A percentile compares a stretch with the other conserved stretches of the same genome.
These are phyloP conservation scores for Fusarium anthophilum DNA, from an alignment of 2,329 filamentous ascomycete genomes.

Conservation along the genomic window DNA sequence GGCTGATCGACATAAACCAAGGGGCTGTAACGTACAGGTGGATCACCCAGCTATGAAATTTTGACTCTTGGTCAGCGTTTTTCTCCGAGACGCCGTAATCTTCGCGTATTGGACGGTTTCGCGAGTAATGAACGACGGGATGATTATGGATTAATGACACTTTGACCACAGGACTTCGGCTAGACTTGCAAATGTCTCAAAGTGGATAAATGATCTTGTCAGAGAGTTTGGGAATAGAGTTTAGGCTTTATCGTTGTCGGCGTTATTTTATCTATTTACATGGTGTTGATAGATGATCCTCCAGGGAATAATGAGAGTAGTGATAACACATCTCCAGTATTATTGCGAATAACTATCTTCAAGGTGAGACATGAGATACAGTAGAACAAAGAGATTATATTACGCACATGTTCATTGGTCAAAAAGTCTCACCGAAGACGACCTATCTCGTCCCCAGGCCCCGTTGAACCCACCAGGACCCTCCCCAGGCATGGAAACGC, in stretches of 20 bases:
- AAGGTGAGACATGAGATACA: background rate
- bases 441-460: background rate
- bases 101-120: background rate
- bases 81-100: background rate
- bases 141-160: background rate
- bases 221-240: background rate
- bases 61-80: background rate
- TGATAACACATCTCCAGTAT: background rate
- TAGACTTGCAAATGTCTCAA: background rate
- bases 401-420: background rate
- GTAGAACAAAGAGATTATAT: background rate
- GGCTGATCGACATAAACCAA: constrained; percentile 7
- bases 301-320: no score
- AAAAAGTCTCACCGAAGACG: background rate
- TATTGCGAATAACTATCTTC: background rate
- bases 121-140: background rate
- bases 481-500: background rate
- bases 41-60: background rate
- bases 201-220: background rate
- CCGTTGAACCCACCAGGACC: background rate
- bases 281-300: background rate
- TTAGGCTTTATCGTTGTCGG: background rate
- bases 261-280: background rate
- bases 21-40: background rate
- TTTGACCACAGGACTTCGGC: background rate